Conservation (phyloP, 2,329 filamentous ascomycete species). For the Trichoderma sp. region DNA sequence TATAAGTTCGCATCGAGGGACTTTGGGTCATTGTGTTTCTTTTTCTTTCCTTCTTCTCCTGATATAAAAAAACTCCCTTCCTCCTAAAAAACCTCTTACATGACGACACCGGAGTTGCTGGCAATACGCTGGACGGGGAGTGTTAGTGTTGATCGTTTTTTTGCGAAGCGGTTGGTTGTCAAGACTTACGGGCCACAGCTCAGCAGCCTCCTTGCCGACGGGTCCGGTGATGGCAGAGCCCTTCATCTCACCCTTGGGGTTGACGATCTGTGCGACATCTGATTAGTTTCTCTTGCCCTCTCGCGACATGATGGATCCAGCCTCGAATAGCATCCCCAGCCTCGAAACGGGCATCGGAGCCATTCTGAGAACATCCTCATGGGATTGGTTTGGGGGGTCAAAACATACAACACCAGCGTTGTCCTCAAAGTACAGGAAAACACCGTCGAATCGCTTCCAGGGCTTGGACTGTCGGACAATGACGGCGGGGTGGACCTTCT, state of each 20-base stretch:
- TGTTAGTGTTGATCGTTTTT: background rate
- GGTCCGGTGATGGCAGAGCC: conserved; percentile 98
- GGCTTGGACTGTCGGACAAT: conserved; percentile 99
- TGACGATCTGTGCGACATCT: conserved; percentile 74
- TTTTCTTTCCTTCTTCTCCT: conserved; percentile 33
- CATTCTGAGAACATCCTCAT: background rate
- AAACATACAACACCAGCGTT: conserved; percentile 94
- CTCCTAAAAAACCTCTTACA: conserved; percentile 63
- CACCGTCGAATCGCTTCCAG: conserved; percentile 97
- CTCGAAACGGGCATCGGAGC: background rate
- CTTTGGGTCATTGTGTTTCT: conserved; percentile 40
- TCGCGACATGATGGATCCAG: background rate
- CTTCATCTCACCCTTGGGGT: conserved; percentile 99
- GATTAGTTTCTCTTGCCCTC: conserved; percentile 41
- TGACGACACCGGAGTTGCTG: conserved; percentile 99
- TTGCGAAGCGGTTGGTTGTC: background rate
- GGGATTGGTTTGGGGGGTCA: too few species aligned
- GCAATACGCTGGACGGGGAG: conserved; percentile 77
- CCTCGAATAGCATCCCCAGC: background rate
- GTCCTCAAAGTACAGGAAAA: conserved; percentile 99
- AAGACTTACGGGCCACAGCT: conserved; percentile 91
- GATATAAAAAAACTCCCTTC: conserved; percentile 10
- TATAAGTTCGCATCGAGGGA: conserved; percentile 42
- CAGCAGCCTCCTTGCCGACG: conserved; percentile 99
- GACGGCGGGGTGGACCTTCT: conserved; percentile 99